Evolutionary conservation across 2,329 filamentous ascomycete species (phyloP).

Genomic region (Pochonia chlamydosporia): DNA sequence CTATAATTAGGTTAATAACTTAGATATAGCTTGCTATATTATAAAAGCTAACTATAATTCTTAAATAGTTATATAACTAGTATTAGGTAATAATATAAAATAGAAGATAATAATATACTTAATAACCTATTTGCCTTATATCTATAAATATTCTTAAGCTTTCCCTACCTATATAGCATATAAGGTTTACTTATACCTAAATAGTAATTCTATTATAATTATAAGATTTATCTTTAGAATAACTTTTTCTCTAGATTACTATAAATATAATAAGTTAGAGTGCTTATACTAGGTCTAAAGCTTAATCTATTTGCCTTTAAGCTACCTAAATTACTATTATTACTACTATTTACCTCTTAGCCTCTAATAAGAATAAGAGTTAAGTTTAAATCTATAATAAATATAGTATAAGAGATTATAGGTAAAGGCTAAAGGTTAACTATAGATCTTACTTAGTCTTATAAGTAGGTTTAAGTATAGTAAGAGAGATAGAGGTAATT

Average conservation of each 20-base stretch:
- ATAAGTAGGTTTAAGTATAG: not conserved
- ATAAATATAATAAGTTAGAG: not conserved
- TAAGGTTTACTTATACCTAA: not conserved
- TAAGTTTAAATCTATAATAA: not conserved
- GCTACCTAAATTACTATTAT: not conserved
- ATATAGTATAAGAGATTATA: not conserved
- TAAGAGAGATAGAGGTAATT: conserved; percentile 4
- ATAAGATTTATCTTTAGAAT: not conserved
- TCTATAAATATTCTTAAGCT: not conserved
- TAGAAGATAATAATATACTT: not conserved
- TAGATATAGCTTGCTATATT: not conserved
- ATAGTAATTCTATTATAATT: not conserved
- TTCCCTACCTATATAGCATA: not conserved
- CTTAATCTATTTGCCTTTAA: not conserved
- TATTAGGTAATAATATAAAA: not conserved
- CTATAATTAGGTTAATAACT: not conserved
- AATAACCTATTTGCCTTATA: not conserved
- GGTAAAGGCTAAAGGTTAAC: not conserved
- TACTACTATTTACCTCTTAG: not conserved
- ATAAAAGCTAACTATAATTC: not conserved
- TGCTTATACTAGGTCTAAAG: not conserved
- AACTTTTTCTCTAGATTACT: not conserved
- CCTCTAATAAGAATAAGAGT: not conserved
- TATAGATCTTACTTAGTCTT: too few relatives aligned
- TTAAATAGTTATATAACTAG: not conserved